phyloP scores from a whole-genome alignment of 2,329 filamentous ascomycete genomes.

The Paecilomyces dactylethromorphus region DNA sequence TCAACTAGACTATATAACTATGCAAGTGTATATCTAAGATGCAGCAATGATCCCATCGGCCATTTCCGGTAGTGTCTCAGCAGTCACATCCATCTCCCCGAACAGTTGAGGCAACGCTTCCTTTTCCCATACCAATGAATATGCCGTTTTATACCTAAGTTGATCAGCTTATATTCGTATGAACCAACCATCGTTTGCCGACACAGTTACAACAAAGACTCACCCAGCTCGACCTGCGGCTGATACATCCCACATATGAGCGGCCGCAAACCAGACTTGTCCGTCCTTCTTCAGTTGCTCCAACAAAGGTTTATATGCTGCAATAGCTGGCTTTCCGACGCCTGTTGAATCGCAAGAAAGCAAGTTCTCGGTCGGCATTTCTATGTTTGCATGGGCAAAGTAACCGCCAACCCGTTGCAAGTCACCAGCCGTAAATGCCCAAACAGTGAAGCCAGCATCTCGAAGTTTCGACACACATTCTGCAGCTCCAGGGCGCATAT shows the following conservation, averaged over 20 bases:
- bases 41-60: conserved; percentile 23
- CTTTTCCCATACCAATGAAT: conserved; percentile 48
- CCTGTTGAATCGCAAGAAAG: conserved; percentile 45
- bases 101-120: conserved; percentile 47
- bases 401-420: conserved; percentile 45
- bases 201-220: background rate
- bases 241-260: conserved; percentile 55
- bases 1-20: background rate
- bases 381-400: conserved; percentile 43
- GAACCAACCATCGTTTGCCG: background rate
- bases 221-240: conserved; percentile 45
- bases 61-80: conserved; percentile 42
- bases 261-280: conserved; percentile 51
- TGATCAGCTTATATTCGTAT: background rate
- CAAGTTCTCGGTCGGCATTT: conserved; percentile 47
- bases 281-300: conserved; percentile 34
- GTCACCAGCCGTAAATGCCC: conserved; percentile 50
- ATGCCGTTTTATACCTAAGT: conserved; percentile 45
- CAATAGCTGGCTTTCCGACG: conserved; percentile 46
- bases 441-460: conserved; percentile 45
- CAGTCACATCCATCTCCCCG: conserved; percentile 47
- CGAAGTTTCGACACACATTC: conserved; percentile 37
- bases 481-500: conserved; percentile 27
- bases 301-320: conserved; percentile 41
- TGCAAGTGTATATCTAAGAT: background rate